phyloP scores from a whole-genome alignment of 371 early-diverging fungal species.

The Syncephalastrum monosporum region DNA sequence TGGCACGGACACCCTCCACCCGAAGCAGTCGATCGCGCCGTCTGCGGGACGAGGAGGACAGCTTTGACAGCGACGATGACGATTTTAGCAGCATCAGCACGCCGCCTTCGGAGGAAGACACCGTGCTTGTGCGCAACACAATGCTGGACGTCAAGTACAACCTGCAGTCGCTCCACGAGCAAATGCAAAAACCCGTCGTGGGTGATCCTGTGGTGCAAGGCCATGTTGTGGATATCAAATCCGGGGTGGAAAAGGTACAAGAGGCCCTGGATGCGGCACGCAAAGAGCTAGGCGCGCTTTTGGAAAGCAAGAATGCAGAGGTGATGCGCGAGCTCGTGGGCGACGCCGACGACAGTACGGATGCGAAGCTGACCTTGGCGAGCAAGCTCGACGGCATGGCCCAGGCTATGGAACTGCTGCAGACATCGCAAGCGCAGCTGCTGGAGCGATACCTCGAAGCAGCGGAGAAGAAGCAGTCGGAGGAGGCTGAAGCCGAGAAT shows the following conservation, averaged over 20 bases:
- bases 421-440: conserved; percentile 28
- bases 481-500: conserved; percentile 12
- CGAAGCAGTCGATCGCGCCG: background rate
- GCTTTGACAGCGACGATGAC: background rate
- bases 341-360: conserved; percentile 7
- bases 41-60: background rate
- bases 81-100: background rate
- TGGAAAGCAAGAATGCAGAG: conserved; percentile 20
- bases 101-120: background rate
- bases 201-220: conserved; percentile 23
- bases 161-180: conserved; percentile 30
- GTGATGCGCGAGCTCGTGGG: conserved; percentile 23
- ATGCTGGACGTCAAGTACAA: conserved; percentile 33
- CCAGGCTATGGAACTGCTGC: conserved; percentile 40
- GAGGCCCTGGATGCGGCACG: conserved; percentile 31
- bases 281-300: conserved; percentile 21
- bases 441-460: conserved; percentile 15
- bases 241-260: conserved; percentile 22
- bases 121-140: conserved; percentile 20
- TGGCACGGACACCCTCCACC: background rate
- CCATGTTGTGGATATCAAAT: conserved; percentile 32
- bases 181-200: conserved; percentile 21
- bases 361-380: conserved; percentile 8
- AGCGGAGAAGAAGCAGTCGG: conserved; percentile 9
- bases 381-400: conserved; percentile 40